phyloP scores from a whole-genome alignment of 805 yeast species.

The Starmerella gropengiesseri region DNA sequence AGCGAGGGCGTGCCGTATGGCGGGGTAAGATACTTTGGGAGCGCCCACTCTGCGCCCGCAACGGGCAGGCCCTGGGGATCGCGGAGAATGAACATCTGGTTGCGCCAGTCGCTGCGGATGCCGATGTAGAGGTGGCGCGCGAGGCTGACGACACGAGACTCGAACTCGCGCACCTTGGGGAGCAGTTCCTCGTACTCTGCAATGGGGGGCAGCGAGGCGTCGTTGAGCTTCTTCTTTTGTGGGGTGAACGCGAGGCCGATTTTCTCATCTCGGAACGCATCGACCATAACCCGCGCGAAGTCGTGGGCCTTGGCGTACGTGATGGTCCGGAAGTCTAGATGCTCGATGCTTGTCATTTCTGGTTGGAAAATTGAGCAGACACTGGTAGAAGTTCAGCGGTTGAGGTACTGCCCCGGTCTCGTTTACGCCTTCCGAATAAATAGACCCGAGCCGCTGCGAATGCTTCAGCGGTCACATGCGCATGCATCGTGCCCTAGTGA shows the following conservation, averaged over 20 bases:
- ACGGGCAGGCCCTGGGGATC: constrained; percentile 1
- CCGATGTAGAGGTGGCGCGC: neutral
- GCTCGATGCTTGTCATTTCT: constrained; percentile 2
- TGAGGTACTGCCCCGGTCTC: too few relatives aligned
- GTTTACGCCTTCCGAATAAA: too few relatives aligned
- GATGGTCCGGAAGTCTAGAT: neutral
- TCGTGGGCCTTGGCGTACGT: constrained; percentile 6
- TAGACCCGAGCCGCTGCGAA: too few relatives aligned
- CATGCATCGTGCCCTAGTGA: too few relatives aligned
- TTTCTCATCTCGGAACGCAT: constrained; percentile 10
- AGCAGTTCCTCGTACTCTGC: constrained; percentile 8
- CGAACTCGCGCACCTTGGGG: neutral
- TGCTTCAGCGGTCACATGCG: too few relatives aligned
- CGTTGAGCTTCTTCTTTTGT: neutral
- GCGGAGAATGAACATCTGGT: constrained; percentile 5
- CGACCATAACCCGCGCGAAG: constrained; percentile 6
- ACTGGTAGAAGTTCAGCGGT: too few relatives aligned
- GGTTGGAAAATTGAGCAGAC: too few relatives aligned
- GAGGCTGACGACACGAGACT: neutral
- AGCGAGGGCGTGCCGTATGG: neutral
- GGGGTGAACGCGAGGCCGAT: constrained; percentile 1
- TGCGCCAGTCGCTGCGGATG: neutral
- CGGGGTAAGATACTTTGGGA: constrained; percentile 4
- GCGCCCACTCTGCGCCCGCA: constrained; percentile 5
- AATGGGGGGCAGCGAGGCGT: constrained; percentile 8